Base-by-base conservation (phyloP, 169 alveolate species). In the Cyclospora cayetanensis region DNA sequence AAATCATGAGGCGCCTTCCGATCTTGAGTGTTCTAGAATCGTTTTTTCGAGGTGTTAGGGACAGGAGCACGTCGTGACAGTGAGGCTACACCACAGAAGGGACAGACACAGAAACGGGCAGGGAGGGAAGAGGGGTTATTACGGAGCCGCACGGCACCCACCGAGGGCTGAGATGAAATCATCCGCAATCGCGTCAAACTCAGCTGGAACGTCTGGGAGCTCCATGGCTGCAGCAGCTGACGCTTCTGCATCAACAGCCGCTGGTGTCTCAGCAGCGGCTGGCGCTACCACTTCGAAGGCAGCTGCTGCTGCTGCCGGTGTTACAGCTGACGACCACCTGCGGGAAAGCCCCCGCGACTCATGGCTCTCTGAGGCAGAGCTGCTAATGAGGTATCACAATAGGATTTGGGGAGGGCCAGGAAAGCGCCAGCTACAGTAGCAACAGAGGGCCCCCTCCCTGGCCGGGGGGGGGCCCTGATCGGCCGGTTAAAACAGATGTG, bases 91-190 rank as follows among this genome's bases (percentile, higher is more conserved):
- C 7, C n/a, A 46, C 60, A 46, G 15, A 7, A 46, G 60, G 15
- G 7, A 15, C 60, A 46, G 60, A 46, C n/a, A 46, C 60, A 46
- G 60, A 46, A 15, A 46, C 60, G 15, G 60, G 15, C 60, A 46
- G 60, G 15, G n/a, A 46, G 60, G 60, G 60, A 46, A 46, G 60
- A 46, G 60, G n/a, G n/a, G n/a, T n/a, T n/a, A n/a, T n/a, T n/a
- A 46, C 60, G 15, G 60, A 46, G 60, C 7, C 60, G 15, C n/a
- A 46, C 60, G 41, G 41, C n/a, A 12, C 20, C 31, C 42, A 79
- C 88, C 88, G 34, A 79, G 88, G 46, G 88, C 88, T 31, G 70
- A 46, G 20, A 79, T 79, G 31, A 79, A 79, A 55, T 79, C 88
- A 22, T 79, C 88, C 46, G 88, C 88, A 50, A 79, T 52, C 43